A percentile compares a stretch with the other conserved stretches of the same genome.
Evolutionary conservation across 2,329 filamentous ascomycete genomes (phyloP).

Genomic region (Diaporthe sp.): DNA sequence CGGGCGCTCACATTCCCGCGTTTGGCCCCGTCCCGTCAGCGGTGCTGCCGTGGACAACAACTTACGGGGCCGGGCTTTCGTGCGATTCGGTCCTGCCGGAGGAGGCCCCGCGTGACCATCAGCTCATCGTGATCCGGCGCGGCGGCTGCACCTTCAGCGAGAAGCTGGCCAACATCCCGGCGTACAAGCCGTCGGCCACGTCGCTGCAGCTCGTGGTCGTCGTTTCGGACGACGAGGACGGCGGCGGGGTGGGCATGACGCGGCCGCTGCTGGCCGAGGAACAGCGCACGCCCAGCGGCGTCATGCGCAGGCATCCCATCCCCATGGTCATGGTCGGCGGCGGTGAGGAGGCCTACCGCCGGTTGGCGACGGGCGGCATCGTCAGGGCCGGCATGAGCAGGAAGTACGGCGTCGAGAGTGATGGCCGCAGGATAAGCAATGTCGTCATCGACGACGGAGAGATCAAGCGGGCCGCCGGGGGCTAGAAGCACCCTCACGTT

Average conservation of each 20-base stretch:
- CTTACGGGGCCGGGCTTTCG: slow-evolving; percentile 77
- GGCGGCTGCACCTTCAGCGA: slow-evolving; percentile 86
- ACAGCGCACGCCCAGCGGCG: slow-evolving; percentile 77
- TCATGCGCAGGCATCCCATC: slow-evolving; percentile 77
- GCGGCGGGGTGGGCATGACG: slow-evolving; percentile 47
- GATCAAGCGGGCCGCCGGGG: slow-evolving; percentile 29
- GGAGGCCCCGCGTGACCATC: slow-evolving; percentile 65
- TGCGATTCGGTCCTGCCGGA: slow-evolving; percentile 70
- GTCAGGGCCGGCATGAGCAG: slow-evolving; percentile 79
- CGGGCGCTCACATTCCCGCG: slow-evolving; percentile 45
- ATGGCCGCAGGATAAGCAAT: slow-evolving; percentile 83
- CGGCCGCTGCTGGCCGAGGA: slow-evolving; percentile 79
- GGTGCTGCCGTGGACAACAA: slow-evolving; percentile 72
- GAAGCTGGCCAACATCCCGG: slow-evolving; percentile 88
- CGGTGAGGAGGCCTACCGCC: slow-evolving; percentile 71
- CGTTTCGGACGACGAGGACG: slow-evolving; percentile 69
- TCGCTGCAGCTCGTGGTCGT: slow-evolving; percentile 85
- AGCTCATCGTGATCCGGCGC: slow-evolving; percentile 84
- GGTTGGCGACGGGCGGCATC: slow-evolving; percentile 65
- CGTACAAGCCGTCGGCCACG: slow-evolving; percentile 69
- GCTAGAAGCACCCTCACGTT: not conserved
- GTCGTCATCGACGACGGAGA: slow-evolving; percentile 68
- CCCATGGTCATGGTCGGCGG: slow-evolving; percentile 87
- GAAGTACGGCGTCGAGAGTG: slow-evolving; percentile 83
- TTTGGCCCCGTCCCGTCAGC: slow-evolving; percentile 47